Base-by-base conservation (phyloP, 2,329 filamentous ascomycete species). In the Beauveria varroae region DNA sequence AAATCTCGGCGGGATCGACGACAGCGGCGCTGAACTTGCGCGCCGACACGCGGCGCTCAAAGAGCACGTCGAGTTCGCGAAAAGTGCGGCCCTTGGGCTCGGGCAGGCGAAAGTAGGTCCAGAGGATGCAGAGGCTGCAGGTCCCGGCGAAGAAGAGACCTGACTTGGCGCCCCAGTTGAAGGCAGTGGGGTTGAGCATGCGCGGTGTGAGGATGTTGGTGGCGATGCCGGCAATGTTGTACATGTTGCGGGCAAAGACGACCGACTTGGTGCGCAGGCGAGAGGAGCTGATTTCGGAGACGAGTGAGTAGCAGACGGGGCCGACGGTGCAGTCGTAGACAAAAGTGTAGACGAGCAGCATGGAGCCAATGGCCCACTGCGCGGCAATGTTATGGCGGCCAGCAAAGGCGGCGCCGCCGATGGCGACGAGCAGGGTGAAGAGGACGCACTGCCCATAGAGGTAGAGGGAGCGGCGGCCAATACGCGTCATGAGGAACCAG, bases 301-400 rank as follows among this genome's bases (percentile, higher is more conserved):
- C 91, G 40, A 96, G 81, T 0, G 90, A 93, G 75, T 95, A 96
- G 75, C 89, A 92, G 28, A 96, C 90, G 43, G 64, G 74, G 0
- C 74, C 74, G 28, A 76, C 71, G 5, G 74, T 75, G 44, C 67
- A 68, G 62, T 76, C 69, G 59, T 76, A 76, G 54, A 76, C 72
- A 34, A 79, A 75, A 22, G 76, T 78, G 69, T 78, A 79, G 63
- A 77, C 69, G 24, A 75, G 65, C 2, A 75, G 71, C 60, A 76
- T 70, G 7, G 74, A 73, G 5, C 74, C 74, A 47, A 74, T 72
- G 24, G 70, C 69, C 70, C 75, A 73, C n/a, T 70, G 72, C 61
- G 74, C 73, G 16, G 68, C 65, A 49, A 68, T 69, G 18, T 77
- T 67, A n/a, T 68, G 12, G 70, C 67, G 22, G 66, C 63, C 24